phyloP scores from a whole-genome alignment of 371 early-diverging fungal genomes.

The Cokeromyces recurvatus region DNA sequence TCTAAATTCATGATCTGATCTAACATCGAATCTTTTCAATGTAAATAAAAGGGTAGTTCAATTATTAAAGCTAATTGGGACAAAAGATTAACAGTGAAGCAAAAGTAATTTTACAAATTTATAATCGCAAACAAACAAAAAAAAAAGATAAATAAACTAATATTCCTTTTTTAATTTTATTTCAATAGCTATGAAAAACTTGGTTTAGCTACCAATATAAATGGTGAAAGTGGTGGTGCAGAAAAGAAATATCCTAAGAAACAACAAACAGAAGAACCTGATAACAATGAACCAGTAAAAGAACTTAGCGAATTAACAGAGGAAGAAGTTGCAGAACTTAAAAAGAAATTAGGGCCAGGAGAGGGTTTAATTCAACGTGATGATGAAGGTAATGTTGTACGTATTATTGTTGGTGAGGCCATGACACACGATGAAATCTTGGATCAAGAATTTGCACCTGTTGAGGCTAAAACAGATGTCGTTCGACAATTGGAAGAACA shows the following conservation, averaged over 20 bases:
- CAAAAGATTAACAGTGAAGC: slow-evolving; percentile 65
- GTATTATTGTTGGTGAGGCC: slow-evolving; percentile 62
- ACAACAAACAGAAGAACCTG: slow-evolving; percentile 5
- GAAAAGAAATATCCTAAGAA: slow-evolving; percentile 30
- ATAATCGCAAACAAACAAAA: no score
- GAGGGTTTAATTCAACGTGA: slow-evolving; percentile 81
- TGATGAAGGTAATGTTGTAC: slow-evolving; percentile 75
- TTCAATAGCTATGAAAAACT: slow-evolving; percentile 59
- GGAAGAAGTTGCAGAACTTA: slow-evolving; percentile 43
- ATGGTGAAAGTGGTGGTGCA: slow-evolving; percentile 71
- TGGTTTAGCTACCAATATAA: slow-evolving; percentile 74
- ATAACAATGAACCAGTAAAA: slow-evolving; percentile 25
- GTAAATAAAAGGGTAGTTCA: slow-evolving; percentile 52
- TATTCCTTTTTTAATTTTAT: no score
- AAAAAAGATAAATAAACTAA: not conserved
- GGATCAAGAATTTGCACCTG: slow-evolving; percentile 45
- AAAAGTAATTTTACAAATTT: slow-evolving; percentile 55
- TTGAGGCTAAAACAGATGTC: slow-evolving; percentile 63
- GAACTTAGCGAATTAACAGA: slow-evolving; percentile 51
- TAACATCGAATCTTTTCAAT: no score
- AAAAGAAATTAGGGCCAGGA: slow-evolving; percentile 49
- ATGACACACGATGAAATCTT: slow-evolving; percentile 55
- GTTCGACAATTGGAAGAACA: slow-evolving; percentile 57
- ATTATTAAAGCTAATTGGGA: slow-evolving; percentile 73
- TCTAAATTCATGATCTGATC: no score